Conservation (phyloP, 345 rosid genomes). For the Salix exigua region DNA sequence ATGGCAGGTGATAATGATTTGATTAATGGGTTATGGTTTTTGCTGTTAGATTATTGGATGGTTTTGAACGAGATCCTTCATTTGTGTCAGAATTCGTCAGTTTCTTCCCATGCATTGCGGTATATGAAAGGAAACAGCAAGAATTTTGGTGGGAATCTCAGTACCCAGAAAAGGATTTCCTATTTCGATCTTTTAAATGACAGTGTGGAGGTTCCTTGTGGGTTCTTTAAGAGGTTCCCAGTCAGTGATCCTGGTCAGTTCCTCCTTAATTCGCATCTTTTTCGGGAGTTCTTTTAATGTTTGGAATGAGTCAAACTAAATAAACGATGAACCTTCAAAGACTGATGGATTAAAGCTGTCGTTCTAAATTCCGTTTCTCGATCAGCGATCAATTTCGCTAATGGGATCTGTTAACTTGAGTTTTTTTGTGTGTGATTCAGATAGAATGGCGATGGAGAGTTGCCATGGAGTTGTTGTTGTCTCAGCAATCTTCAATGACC, state of each 20-base stretch:
- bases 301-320: neutral
- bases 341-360: too few relatives aligned
- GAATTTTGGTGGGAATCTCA: constrained; percentile 68
- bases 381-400: too few relatives aligned
- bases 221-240: constrained; percentile 64
- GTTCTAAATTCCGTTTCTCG: too few relatives aligned
- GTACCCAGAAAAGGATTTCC: constrained; percentile 50
- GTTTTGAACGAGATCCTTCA: constrained; percentile 51
- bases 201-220: constrained; percentile 14
- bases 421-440: constrained; percentile 31
- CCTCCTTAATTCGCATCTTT: constrained; percentile 1
- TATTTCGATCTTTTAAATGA: constrained; percentile 40
- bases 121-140: constrained; percentile 46
- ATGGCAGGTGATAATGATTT: neutral
- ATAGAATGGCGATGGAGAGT: constrained; percentile 67
- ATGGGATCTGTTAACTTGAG: neutral
- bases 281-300: neutral
- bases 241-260: constrained; percentile 57
- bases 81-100: constrained; percentile 31
- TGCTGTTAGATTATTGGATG: constrained; percentile 50
- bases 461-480: constrained; percentile 69
- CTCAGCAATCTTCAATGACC: constrained; percentile 85
- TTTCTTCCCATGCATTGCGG: constrained; percentile 35
- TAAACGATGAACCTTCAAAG: too few relatives aligned
- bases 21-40: constrained; percentile 7